Percentiles rank a stretch among this genome's conserved stretches.
These are phyloP conservation scores for Dimocarpus longan DNA, from an alignment of 345 rosid genomes.

Conservation along the genomic window DNA sequence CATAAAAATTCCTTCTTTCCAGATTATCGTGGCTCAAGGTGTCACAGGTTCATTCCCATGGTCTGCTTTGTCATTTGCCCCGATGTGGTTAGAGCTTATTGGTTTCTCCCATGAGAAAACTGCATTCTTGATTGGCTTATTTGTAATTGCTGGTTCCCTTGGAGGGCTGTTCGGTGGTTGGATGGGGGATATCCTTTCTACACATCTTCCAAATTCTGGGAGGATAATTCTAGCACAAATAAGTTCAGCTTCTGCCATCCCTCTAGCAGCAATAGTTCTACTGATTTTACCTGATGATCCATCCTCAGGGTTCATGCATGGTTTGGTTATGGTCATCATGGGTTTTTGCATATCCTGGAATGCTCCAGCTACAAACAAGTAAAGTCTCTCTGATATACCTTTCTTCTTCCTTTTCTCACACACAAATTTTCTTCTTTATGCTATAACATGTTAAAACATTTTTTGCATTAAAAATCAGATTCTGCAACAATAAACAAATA, in stretches of 20 bases:
- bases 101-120: conserved; percentile 82
- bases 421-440: not conserved
- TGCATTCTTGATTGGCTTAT: conserved; percentile 61
- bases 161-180: conserved; percentile 90
- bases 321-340: conserved; percentile 54
- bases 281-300: conserved; percentile 77
- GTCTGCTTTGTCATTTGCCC: conserved; percentile 85
- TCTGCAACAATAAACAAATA: not conserved
- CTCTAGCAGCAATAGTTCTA: conserved; percentile 78
- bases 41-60: conserved; percentile 86
- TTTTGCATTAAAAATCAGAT: not conserved
- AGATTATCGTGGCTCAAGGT: conserved; percentile 88
- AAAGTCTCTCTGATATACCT: conserved; percentile 24
- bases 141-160: conserved; percentile 68
- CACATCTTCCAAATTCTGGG: conserved; percentile 70
- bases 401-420: not conserved
- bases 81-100: conserved; percentile 90
- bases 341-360: conserved; percentile 87
- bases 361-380: conserved; percentile 93
- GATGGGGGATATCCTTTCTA: conserved; percentile 78
- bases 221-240: conserved; percentile 86
- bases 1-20: conserved; percentile 71
- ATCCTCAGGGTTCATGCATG: conserved; percentile 55
- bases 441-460: not conserved
- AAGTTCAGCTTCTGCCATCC: conserved; percentile 86